phyloP scores from a whole-genome alignment of 257 asterid genomes.

The Phtheirospermum japonicum region DNA sequence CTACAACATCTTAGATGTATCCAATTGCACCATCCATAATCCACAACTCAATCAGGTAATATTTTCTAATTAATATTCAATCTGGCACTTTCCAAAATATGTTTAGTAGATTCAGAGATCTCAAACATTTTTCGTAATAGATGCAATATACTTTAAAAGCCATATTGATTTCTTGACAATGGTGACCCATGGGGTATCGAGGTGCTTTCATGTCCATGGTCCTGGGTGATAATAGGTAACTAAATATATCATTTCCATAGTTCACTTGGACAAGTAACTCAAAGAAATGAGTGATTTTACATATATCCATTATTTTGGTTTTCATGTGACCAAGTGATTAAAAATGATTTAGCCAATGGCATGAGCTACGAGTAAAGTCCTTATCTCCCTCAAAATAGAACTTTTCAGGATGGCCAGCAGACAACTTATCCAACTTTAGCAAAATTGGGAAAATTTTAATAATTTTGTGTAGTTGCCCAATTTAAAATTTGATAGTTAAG shows the following conservation, averaged over 20 bases:
- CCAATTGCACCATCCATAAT: constrained; percentile 1
- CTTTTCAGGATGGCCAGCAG: background rate
- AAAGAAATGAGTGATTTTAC: background rate
- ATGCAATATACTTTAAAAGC: background rate
- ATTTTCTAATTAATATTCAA: constrained; percentile 2
- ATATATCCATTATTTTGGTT: background rate
- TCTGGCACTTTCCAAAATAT: background rate
- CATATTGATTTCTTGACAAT: background rate
- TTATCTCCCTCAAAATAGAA: background rate
- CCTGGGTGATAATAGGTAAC: no score
- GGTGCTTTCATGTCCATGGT: background rate
- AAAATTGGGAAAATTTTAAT: background rate
- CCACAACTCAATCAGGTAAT: background rate
- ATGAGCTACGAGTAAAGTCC: background rate
- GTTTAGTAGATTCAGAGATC: background rate
- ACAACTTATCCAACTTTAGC: background rate
- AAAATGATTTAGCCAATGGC: background rate
- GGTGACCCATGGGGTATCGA: background rate
- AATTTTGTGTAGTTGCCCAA: background rate
- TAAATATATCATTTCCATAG: background rate
- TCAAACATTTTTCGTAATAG: background rate
- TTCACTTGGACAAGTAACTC: background rate
- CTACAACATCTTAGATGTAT: background rate
- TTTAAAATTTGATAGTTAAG: background rate
- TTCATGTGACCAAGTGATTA: background rate